Evolutionary conservation across 768 basidiomycete species (phyloP), one percentile per base, ranked within the genome.

Genomic region (Boletus huronensis): DNA sequence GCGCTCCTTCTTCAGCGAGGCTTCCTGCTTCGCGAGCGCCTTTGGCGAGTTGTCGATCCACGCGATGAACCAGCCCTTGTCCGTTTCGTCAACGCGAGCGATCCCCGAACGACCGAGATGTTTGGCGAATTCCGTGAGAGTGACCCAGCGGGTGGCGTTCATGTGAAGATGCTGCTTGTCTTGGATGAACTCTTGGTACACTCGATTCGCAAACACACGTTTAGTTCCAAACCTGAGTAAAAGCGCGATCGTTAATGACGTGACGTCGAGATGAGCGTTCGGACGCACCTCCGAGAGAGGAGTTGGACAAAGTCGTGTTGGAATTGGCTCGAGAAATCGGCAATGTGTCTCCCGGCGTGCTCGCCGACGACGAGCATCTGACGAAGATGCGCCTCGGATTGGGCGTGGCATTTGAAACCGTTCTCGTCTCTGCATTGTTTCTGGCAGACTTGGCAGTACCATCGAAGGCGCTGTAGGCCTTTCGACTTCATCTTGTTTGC

Each of bases 401-500:
- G 81, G 16, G 85, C 82, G 70, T 98, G 94, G 70, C 93, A 95
- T 74, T 97, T 97, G 83, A 98, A 99, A 17, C 95, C 97, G 72
- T 99, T 99, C 77, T 98, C 97, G 72, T 98, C 91, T 69, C 95
- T 79, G 71, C 96, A 98, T 73, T 98, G 96, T 70, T 99, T 99
- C 80, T 98, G 77, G 82, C 97, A 98, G 61, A 98, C 92, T 79
- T 99, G 96, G 67, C 96, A 98, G 74, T 91, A 99, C 96, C 95
- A 98, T 58, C 95, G 82, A 59, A 98, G 82, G 65, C 93, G 85
- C 72, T 97, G 96, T 46, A 96, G 78, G 63, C 94, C 96, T 68
- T 98, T 98, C 54, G 93, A 88, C 76, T 98, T 98, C 89, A 96
- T 95, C 73, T 92, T 89, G 72, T 98, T 98, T 21, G 92, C 93